Conservation (phyloP, 148 eudicot species). For the Polygonum maritimum region DNA sequence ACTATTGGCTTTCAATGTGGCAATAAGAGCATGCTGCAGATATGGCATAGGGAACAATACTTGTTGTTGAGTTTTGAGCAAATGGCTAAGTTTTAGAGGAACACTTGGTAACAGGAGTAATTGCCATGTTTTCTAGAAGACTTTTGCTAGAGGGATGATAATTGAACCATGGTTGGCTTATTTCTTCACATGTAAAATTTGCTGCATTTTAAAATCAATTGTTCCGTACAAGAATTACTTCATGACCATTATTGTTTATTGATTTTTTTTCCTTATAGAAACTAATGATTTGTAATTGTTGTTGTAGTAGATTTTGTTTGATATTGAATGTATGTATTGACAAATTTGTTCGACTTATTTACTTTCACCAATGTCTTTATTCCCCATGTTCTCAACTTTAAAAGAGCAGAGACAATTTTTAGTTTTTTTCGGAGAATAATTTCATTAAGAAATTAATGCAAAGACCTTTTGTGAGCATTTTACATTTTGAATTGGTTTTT, state of each 20-base stretch:
- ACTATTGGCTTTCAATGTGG: neutral
- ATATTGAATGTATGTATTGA: neutral
- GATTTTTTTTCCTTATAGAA: neutral
- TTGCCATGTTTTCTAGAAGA: conserved; percentile 1
- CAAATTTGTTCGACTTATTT: neutral
- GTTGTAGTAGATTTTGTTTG: neutral
- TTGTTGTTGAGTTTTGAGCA: neutral
- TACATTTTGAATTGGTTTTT: neutral
- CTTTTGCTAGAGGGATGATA: neutral
- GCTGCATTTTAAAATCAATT: neutral
- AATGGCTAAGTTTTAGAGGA: neutral
- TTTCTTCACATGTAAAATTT: neutral
- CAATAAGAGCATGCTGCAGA: neutral
- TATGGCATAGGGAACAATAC: neutral
- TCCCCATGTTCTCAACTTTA: neutral
- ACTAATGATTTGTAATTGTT: neutral
- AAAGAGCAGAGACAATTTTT: neutral
- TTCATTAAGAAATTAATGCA: neutral
- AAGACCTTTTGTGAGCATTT: neutral
- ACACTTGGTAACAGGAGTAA: neutral
- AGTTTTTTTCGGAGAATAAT: neutral
- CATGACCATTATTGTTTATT: neutral
- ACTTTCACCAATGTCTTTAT: neutral
- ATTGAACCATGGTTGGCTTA: neutral
- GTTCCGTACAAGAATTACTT: neutral